phyloP scores from a whole-genome alignment of 169 alveolate species.

The Besnoitia besnoiti region DNA sequence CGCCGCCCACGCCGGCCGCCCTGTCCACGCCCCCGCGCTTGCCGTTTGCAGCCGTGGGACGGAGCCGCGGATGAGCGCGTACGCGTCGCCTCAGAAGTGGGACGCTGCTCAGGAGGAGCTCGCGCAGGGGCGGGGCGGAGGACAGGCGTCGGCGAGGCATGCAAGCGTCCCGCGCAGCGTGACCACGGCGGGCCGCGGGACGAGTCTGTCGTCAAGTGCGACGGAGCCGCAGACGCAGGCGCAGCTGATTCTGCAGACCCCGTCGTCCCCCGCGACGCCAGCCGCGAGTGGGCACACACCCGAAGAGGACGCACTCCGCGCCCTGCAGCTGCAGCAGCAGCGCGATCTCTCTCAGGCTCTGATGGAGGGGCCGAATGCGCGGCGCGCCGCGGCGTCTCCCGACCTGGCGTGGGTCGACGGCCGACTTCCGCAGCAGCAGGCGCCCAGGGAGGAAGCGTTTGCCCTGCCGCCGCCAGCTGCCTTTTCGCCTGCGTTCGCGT shows the following conservation, averaged over 20 bases:
- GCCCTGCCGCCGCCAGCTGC: background rate
- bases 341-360: constrained; percentile 16
- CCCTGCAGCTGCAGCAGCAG: constrained; percentile 8
- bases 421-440: background rate
- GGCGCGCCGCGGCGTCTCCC: background rate
- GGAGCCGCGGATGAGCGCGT: background rate
- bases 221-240: background rate
- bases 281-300: background rate
- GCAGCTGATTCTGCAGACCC: background rate
- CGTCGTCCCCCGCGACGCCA: background rate
- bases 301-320: constrained; percentile 15
- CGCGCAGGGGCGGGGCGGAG: background rate
- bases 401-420: background rate
- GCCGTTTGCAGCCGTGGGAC: background rate
- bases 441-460: background rate
- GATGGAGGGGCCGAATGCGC: background rate
- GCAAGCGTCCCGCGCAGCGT: constrained; percentile 31
- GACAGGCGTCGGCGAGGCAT: background rate
- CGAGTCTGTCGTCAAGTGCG: background rate
- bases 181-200: background rate
- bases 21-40: too few relatives aligned
- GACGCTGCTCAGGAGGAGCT: too few relatives aligned
- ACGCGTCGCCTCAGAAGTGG: background rate
- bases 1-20: too few relatives aligned
- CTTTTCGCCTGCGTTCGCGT: background rate